phyloP scores from a whole-genome alignment of 306 rosid genomes.

The Pterocarpus macrocarpus region DNA sequence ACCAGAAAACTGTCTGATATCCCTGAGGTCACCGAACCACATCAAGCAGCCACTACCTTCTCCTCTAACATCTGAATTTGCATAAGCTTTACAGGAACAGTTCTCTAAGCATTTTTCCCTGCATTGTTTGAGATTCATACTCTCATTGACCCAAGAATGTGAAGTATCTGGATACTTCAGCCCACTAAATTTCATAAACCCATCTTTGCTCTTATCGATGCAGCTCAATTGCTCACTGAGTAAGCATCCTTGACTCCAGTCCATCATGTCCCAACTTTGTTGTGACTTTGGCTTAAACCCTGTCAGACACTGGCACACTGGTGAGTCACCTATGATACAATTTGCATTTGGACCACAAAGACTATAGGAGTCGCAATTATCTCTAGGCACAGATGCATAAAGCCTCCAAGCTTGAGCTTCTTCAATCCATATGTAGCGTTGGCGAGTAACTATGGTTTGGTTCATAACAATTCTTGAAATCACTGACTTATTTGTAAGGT shows the following conservation, averaged over 20 bases:
- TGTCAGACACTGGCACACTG: slow-evolving; percentile 58
- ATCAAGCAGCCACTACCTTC: slow-evolving; percentile 68
- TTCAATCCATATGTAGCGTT: slow-evolving; percentile 54
- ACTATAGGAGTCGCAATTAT: slow-evolving; percentile 57
- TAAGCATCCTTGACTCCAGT: slow-evolving; percentile 65
- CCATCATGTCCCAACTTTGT: slow-evolving; percentile 58
- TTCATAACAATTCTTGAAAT: slow-evolving; percentile 61
- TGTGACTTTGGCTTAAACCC: slow-evolving; percentile 61
- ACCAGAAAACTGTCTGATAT: slow-evolving; percentile 44
- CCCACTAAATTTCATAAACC: slow-evolving; percentile 49
- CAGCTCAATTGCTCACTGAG: slow-evolving; percentile 48
- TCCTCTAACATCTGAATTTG: slow-evolving; percentile 55
- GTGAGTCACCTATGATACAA: slow-evolving; percentile 50
- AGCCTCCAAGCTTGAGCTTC: slow-evolving; percentile 55
- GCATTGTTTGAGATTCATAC: slow-evolving; percentile 60
- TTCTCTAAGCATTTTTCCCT: slow-evolving; percentile 55
- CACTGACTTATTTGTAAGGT: slow-evolving; percentile 48
- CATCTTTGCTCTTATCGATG: slow-evolving; percentile 38
- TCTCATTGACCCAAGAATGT: slow-evolving; percentile 54
- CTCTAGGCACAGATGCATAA: slow-evolving; percentile 57
- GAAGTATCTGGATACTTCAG: slow-evolving; percentile 64
- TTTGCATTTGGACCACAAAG: slow-evolving; percentile 60
- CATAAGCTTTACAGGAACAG: slow-evolving; percentile 69
- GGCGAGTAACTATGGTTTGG: slow-evolving; percentile 40
- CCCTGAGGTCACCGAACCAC: slow-evolving; percentile 62